Base-by-base conservation (phyloP, 352 stramenopile species). In the Globisporangium solare region DNA sequence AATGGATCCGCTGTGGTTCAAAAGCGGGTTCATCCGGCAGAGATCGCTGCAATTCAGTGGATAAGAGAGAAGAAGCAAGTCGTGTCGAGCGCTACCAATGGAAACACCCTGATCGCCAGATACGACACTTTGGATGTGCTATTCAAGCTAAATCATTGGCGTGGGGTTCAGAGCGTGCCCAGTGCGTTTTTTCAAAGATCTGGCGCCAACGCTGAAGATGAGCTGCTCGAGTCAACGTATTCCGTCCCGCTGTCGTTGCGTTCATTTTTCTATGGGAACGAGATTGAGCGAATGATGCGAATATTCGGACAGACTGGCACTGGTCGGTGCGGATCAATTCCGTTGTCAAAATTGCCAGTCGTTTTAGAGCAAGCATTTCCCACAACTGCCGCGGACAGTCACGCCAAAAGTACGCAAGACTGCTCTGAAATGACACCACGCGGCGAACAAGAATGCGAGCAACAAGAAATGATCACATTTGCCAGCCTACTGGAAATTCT, bases 121-220 rank as follows among this genome's bases (percentile, higher is more conserved):
- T 73, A 57, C 35, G 64, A 76, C 42, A 71, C 67, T 11, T 50
- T 85, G 0, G 58, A 80, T 20, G 48, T 65, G 2, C 17, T 76
- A 11, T 60, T 74, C 24, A 63, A 57, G 15, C 32, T 85, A 0
- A 74, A 79, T 22, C 74, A 83, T 47, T 81, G 70, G 74, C 61
- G 72, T 31, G 66, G 63, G 0, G 58, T 75, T 15, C 69, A 68
- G 40, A 66, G 60, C 54, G 7, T 60, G 54, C 54, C 71, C 60
- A 46, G 47, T 37, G 5, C 35, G 60, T 49, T 66, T 66, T 46
- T 82, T 69, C 41, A 46, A 66, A n/a, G 62, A 64, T 31, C 51
- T 45, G 21, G 10, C 31, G 2, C 46, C 39, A 13, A 43, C 39
- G 39, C n/a, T 43, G 39, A n/a, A 1, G 39, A 10, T 43, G 39